Percentiles rank a stretch among this genome's conserved stretches.
phyloP scores from a whole-genome alignment of 129 eudicot species.

The Pittosporum tobira region DNA sequence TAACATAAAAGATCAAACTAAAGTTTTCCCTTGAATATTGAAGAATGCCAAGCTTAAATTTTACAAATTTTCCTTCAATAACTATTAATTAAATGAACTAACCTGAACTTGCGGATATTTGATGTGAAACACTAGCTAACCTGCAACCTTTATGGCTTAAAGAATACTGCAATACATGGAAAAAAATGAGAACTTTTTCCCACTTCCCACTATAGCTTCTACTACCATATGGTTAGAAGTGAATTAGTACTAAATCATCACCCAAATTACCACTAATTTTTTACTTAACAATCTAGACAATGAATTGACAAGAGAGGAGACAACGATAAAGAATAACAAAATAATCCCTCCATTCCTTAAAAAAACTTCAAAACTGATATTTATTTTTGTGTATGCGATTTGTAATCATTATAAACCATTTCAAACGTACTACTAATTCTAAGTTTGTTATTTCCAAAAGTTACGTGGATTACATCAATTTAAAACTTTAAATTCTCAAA shows the following conservation, averaged over 20 bases:
- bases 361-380: neutral
- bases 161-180: constrained; percentile 34
- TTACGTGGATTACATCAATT: no score
- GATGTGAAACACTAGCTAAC: constrained; percentile 38
- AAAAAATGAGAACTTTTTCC: neutral
- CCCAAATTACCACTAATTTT: neutral
- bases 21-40: neutral
- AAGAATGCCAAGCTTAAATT: neutral
- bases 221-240: no score
- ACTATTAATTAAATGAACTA: constrained; percentile 16
- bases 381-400: no score
- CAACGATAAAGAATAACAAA: neutral
- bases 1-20: neutral
- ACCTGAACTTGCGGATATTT: constrained; percentile 73
- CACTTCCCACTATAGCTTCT: neutral
- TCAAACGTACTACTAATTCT: no score
- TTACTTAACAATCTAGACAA: neutral
- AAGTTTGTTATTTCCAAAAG: no score
- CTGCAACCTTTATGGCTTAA: constrained; percentile 29
- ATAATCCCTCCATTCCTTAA: no score
- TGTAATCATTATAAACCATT: no score
- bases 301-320: neutral
- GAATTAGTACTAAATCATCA: neutral
- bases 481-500: no score
- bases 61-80: neutral